Evolutionary conservation across 441 rosid species (phyloP), one percentile per base, ranked within the genome.

Genomic region (Caryocar brasiliense): DNA sequence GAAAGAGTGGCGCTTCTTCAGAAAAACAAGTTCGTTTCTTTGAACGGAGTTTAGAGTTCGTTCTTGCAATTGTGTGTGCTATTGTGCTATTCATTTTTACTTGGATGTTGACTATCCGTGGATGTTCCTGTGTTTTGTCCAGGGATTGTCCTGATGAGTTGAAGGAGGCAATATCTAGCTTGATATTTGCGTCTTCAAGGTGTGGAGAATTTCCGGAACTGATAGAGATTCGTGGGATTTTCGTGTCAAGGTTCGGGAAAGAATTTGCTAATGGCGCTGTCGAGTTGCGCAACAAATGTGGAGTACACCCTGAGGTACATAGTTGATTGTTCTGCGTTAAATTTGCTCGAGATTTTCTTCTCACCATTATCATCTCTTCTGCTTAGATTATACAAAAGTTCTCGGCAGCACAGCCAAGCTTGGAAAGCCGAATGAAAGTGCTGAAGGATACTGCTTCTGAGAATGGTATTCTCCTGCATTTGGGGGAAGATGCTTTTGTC

Each of bases 181-280:
- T 78, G 76, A 75, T 78, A 47, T 83, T 65, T 53, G 80, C 81
- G 29, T 68, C 91, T 38, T 74, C 86, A 18, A 72, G 91, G 34
- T 71, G 76, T n/a, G 73, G 82, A 7, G 81, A 80, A 8, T 78
- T 78, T 39, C 86, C 91, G 1, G 91, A 83, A 59, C 68, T 83
- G 40, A 71, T 50, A 36, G 60, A 66, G 26, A 59, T 78, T 26
- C 79, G 80, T 10, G 51, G 49, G 15, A 56, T 65, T 38, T 59
- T 76, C 4, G 25, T 38, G 0, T 51, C 71, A 5, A 64, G 45
- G 33, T 78, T 59, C 12, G 83, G 81, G 51, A 51, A 51, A 27
- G 78, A 77, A 18, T 61, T 79, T n/a, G 65, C 54, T 37, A 54
- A 65, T 63, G 58, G 51, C 34, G 75, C 75, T 6, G 47, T 74